Base-by-base conservation (phyloP, 1,284 basidiomycete genomes). In the Melanopsichium pennsylvanicum region DNA sequence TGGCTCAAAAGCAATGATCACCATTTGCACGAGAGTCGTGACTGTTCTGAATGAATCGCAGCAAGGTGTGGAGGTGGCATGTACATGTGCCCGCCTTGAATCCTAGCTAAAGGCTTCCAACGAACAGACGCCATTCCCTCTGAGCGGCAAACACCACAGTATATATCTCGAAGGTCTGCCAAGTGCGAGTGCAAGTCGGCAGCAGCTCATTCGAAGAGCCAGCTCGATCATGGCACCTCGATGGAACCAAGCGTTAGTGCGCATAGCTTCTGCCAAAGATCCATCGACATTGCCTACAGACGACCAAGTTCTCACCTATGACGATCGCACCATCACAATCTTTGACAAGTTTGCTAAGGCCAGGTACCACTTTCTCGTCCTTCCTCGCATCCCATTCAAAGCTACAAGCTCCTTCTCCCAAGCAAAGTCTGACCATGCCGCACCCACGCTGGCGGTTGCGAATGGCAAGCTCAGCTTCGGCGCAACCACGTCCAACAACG, bases 311-410 rank as follows among this genome's bases (percentile, higher is more conserved):
- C 87, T 92, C 63, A 82, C 85, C n/a, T 84, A 87, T 61, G 87
- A 86, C 11, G 81, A 84, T 2, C 83, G 83, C 44, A 87, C 88
- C 1, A 73, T 93, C 34, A 90, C 89, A 3, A 85, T 97, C 46
- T 92, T 89, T 76, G 93, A 97, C 83, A 86, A 85, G 16, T 96
- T 86, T 79, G 91, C 91, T 7, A 97, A 97, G 68, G 81, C 76
- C 1, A 63, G 66, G 12, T 72, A 63, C 39, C 72, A 74, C 44
- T 74, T 71, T 41, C 60, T 69, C 21, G 51, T 75, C 8, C 48
- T 76, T 12, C 69, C 70, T 2, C 51, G 70, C 32, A 72, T 69
- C 8, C 70, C 72, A 1, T 70, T 68, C 43, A 46, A 51, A 42
- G 22, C 19, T 27, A 50, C 41, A 11, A 38, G 21, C 8, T 31